phyloP scores from a whole-genome alignment of 306 rosid species.

The Acmispon strigosus region DNA sequence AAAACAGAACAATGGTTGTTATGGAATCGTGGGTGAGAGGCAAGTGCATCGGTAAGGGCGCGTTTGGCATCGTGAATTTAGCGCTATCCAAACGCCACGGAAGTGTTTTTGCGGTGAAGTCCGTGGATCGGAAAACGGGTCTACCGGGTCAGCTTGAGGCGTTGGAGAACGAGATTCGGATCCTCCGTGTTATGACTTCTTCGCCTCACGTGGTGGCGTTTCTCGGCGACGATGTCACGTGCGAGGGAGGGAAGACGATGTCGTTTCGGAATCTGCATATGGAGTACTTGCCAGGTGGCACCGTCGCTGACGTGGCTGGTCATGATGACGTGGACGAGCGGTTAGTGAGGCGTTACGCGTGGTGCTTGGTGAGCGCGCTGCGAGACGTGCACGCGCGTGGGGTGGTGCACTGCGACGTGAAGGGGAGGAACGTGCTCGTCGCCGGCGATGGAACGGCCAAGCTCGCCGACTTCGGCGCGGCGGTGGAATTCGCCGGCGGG shows the following conservation, averaged over 20 bases:
- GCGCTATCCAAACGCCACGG: constrained; percentile 44
- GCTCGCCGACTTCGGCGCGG: constrained; percentile 84
- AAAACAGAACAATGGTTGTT: too few relatives aligned
- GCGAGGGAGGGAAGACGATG: constrained; percentile 25
- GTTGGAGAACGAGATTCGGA: constrained; percentile 68
- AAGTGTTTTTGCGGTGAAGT: constrained; percentile 67
- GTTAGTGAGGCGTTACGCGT: constrained; percentile 38
- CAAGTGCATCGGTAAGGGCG: constrained; percentile 63
- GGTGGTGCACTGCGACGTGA: constrained; percentile 81
- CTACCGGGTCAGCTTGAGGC: constrained; percentile 35
- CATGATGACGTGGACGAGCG: constrained; percentile 45
- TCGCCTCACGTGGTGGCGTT: constrained; percentile 57
- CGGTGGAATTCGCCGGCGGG: constrained; percentile 12
- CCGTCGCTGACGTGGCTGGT: constrained; percentile 36
- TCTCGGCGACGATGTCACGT: constrained; percentile 59
- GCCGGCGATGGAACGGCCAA: constrained; percentile 29
- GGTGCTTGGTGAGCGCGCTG: constrained; percentile 69
- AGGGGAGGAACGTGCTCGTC: constrained; percentile 64
- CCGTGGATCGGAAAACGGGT: constrained; percentile 42
- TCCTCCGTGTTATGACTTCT: constrained; percentile 24
- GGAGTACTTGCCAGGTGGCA: constrained; percentile 86
- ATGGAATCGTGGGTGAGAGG: constrained; percentile 58
- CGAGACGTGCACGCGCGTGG: constrained; percentile 47
- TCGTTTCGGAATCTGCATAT: constrained; percentile 60
- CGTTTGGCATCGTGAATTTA: constrained; percentile 57